These are phyloP conservation scores for Lasiosphaeris hirsuta DNA, from an alignment of 495 filamentous ascomycete genomes.

Conservation along the genomic window DNA sequence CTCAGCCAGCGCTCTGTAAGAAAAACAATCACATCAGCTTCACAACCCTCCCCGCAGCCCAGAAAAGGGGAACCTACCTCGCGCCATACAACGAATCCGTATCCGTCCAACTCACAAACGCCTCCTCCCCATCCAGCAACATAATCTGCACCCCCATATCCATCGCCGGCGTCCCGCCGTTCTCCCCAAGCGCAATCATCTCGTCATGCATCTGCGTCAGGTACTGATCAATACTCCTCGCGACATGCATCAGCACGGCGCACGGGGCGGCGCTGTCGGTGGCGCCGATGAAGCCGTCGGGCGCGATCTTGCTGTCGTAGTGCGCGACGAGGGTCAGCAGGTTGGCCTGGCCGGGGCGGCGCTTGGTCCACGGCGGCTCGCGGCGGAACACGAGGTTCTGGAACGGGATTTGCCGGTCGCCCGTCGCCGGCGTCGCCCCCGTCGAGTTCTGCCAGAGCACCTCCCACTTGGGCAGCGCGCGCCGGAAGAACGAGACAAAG, in stretches of 20 bases:
- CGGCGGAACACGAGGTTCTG: conserved; percentile 74
- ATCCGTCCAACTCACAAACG: conserved; percentile 70
- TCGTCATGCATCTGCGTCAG: conserved; percentile 38
- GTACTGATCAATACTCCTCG: conserved; percentile 38
- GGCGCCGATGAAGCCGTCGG: conserved; percentile 80
- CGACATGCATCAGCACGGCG: conserved; percentile 75
- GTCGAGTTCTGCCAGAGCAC: conserved; percentile 82
- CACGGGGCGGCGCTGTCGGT: conserved; percentile 88
- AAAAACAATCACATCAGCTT: too few relatives aligned
- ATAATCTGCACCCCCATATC: conserved; percentile 76
- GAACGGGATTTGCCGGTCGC: conserved; percentile 68
- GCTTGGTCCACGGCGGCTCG: conserved; percentile 72
- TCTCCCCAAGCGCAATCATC: conserved; percentile 33
- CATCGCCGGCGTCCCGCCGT: conserved; percentile 25
- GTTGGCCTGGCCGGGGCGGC: conserved; percentile 57
- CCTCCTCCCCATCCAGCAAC: conserved; percentile 88
- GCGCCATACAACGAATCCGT: conserved; percentile 81
- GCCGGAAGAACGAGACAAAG: conserved; percentile 70
- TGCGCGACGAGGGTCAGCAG: conserved; percentile 86
- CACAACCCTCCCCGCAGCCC: too few relatives aligned
- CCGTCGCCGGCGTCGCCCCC: conserved; percentile 63
- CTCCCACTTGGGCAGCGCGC: conserved; percentile 68
- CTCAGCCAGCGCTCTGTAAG: conserved; percentile 60
- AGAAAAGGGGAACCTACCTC: conserved; percentile 38
- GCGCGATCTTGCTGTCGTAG: conserved; percentile 76